A percentile compares a stretch with the other conserved stretches of the same genome.
phyloP scores from a whole-genome alignment of 2,329 filamentous ascomycete species.

The Raffaelea arxii region DNA sequence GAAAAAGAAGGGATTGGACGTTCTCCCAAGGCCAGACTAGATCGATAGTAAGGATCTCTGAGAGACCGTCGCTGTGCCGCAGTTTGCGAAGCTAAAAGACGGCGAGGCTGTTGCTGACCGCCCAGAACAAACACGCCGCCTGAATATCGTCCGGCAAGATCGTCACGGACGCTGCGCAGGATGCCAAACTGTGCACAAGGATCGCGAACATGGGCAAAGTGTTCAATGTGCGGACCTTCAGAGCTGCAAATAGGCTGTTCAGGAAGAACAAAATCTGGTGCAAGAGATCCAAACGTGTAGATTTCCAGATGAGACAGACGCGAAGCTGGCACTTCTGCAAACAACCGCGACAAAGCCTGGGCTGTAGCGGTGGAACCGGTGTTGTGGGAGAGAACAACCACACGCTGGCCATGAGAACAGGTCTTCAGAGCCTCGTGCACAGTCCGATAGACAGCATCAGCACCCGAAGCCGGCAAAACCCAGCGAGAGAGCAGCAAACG shows the following conservation, averaged over 20 bases:
- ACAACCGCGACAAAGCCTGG: constrained; percentile 26
- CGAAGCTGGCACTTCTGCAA: constrained; percentile 25
- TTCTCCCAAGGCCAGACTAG: no score
- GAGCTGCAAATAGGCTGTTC: not conserved
- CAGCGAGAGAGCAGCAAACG: constrained; percentile 18
- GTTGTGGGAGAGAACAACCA: constrained; percentile 30
- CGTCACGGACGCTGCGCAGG: constrained; percentile 23
- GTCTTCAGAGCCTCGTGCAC: constrained; percentile 25
- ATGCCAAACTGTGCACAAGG: constrained; percentile 29
- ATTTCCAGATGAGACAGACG: constrained; percentile 29
- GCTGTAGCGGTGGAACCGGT: constrained; percentile 25
- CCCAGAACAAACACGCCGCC: constrained; percentile 28
- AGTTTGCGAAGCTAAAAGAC: no score
- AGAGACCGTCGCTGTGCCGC: no score
- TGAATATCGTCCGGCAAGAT: constrained; percentile 26
- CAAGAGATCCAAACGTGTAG: constrained; percentile 32
- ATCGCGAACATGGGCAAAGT: constrained; percentile 25
- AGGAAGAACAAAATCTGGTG: constrained; percentile 24
- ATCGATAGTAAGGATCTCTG: no score
- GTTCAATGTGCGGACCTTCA: constrained; percentile 19
- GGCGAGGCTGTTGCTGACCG: not conserved
- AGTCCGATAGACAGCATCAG: constrained; percentile 23
- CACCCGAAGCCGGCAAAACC: constrained; percentile 15
- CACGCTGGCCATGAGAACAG: constrained; percentile 17
- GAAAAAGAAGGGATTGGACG: no score